Conservation (phyloP, 2,329 filamentous ascomycete species). For the Penicillium corylophilum region DNA sequence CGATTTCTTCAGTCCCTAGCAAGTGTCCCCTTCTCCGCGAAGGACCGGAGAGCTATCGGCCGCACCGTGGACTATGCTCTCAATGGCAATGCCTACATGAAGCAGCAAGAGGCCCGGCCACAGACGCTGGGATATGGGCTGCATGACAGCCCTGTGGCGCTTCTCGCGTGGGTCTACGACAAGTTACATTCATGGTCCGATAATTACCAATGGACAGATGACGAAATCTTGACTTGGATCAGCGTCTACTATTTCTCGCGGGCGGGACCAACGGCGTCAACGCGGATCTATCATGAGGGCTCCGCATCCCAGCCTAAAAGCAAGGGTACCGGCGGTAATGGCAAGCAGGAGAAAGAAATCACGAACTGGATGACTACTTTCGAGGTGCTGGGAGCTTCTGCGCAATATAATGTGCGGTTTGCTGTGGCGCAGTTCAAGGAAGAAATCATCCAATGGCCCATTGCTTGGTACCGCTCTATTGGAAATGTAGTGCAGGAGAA, state of each 20-base stretch:
- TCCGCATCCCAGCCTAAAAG: constrained; percentile 28
- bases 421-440: constrained; percentile 53
- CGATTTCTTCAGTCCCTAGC: constrained; percentile 45
- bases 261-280: constrained; percentile 66
- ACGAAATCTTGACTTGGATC: constrained; percentile 74
- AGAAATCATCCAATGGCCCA: constrained; percentile 52
- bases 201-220: constrained; percentile 68
- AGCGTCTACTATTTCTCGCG: constrained; percentile 70
- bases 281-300: constrained; percentile 72
- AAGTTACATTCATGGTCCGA: constrained; percentile 78
- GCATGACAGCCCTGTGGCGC: constrained; percentile 66
- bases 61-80: constrained; percentile 23
- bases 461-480: constrained; percentile 51
- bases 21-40: constrained; percentile 30
- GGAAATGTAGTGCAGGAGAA: constrained; percentile 53
- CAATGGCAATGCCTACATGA: constrained; percentile 52
- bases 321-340: neutral
- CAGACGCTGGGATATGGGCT: constrained; percentile 70
- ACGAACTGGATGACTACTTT: constrained; percentile 14
- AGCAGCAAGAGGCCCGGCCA: constrained; percentile 65
- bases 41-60: constrained; percentile 24
- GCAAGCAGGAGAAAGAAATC: constrained; percentile 32
- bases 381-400: constrained; percentile 40
- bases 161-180: constrained; percentile 78
- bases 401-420: constrained; percentile 49